Evolutionary conservation across 2,329 filamentous ascomycete genomes (phyloP).

Genomic region (Colletotrichum shisoi): DNA sequence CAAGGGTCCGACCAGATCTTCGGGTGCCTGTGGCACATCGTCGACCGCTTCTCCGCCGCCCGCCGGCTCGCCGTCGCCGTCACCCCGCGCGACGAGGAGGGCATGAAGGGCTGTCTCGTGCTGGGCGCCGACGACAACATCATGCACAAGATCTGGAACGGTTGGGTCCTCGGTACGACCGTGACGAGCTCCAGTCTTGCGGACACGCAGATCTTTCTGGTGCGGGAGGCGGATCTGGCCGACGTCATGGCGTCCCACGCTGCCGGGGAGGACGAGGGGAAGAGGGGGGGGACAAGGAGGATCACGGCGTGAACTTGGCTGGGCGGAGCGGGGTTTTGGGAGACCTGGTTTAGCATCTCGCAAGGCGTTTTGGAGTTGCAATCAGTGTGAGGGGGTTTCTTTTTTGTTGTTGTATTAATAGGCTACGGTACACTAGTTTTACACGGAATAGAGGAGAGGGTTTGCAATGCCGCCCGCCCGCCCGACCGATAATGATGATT

Average conservation of each 20-base stretch:
- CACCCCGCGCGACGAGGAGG: slow-evolving; percentile 50
- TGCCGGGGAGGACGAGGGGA: slow-evolving; percentile 16
- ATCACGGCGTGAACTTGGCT: neutral
- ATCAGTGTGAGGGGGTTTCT: neutral
- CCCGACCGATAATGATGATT: slow-evolving; percentile 25
- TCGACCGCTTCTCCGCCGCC: slow-evolving; percentile 54
- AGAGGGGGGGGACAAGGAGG: neutral
- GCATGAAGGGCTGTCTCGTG: slow-evolving; percentile 44
- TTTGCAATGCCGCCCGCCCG: slow-evolving; percentile 29
- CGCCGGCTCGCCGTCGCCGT: slow-evolving; percentile 53
- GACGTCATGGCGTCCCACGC: slow-evolving; percentile 43
- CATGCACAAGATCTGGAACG: slow-evolving; percentile 59
- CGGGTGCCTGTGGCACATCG: slow-evolving; percentile 57
- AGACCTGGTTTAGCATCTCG: neutral
- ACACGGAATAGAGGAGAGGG: slow-evolving; percentile 30
- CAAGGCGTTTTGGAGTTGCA: neutral
- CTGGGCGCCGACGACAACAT: slow-evolving; percentile 49
- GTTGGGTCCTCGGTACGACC: slow-evolving; percentile 55
- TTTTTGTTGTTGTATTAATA: neutral
- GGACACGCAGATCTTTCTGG: slow-evolving; percentile 55
- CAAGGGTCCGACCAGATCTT: slow-evolving; percentile 57
- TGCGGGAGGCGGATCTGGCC: slow-evolving; percentile 54
- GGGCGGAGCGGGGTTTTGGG: neutral
- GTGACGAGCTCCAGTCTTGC: slow-evolving; percentile 52
- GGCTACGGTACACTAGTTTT: slow-evolving; percentile 28